phyloP scores from a whole-genome alignment of 768 basidiomycete genomes.

The Mycena rosella region DNA sequence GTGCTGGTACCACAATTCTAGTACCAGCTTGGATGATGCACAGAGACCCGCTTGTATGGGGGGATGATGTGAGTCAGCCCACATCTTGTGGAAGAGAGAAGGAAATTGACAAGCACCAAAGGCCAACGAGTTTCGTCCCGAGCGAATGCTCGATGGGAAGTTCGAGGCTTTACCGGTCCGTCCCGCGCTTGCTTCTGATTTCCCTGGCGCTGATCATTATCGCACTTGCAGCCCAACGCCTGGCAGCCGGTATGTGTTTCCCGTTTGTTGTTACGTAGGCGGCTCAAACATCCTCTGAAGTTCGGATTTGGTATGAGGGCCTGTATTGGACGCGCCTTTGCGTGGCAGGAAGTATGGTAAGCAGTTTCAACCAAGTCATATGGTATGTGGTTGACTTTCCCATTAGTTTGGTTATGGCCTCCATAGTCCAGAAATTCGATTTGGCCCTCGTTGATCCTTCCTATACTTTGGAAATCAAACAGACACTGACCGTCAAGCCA shows the following conservation, averaged over 20 bases:
- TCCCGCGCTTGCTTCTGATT: neutral
- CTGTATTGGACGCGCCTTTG: too few relatives aligned
- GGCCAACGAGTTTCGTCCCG: conserved; percentile 58
- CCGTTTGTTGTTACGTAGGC: too few relatives aligned
- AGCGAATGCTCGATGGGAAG: conserved; percentile 60
- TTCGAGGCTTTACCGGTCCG: conserved; percentile 57
- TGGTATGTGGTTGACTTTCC: too few relatives aligned
- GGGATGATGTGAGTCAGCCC: conserved; percentile 56
- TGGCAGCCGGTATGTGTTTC: too few relatives aligned
- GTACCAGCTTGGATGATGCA: conserved; percentile 50
- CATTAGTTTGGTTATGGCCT: too few relatives aligned
- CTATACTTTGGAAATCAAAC: conserved; percentile 58
- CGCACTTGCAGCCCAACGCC: too few relatives aligned
- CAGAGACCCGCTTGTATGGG: conserved; percentile 59
- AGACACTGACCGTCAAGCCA: conserved; percentile 61
- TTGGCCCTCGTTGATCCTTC: conserved; percentile 54
- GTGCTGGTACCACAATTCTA: conserved; percentile 45
- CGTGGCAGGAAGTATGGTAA: too few relatives aligned
- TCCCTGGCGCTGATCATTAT: too few relatives aligned
- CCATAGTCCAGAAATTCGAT: too few relatives aligned
- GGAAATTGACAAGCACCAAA: conserved; percentile 28
- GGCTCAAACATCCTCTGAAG: too few relatives aligned
- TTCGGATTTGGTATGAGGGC: too few relatives aligned
- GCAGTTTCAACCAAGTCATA: too few relatives aligned
- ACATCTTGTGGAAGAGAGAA: neutral